A percentile compares a stretch with the other conserved stretches of the same genome.
These are phyloP conservation scores for Linnemannia hyalina DNA, from an alignment of 192 early-diverging fungal genomes.

Conservation along the genomic window DNA sequence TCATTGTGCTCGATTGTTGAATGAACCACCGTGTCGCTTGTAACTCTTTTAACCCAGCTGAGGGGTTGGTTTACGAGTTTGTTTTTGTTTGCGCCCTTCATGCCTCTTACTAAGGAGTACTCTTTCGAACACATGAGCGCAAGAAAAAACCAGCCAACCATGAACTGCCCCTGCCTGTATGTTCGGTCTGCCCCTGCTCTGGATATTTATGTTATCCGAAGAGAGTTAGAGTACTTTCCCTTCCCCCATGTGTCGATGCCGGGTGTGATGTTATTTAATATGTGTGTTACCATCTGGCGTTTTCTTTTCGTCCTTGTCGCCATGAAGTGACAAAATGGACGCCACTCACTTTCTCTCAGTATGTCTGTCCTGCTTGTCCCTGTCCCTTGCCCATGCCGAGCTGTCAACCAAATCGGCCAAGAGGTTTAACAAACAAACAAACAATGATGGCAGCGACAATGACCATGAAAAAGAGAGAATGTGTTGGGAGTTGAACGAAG, in stretches of 20 bases:
- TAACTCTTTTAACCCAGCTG: neutral
- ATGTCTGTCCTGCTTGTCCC: neutral
- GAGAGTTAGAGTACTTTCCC: neutral
- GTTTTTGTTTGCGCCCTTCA: neutral
- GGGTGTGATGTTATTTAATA: neutral
- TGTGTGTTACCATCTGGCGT: neutral
- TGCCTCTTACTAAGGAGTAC: neutral
- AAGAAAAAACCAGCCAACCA: neutral
- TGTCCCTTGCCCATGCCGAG: neutral
- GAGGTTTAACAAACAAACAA: too few relatives aligned
- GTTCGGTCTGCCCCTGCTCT: neutral
- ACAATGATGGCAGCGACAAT: too few relatives aligned
- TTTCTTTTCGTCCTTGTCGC: neutral
- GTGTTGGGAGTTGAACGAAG: too few relatives aligned
- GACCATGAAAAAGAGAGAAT: too few relatives aligned
- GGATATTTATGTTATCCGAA: neutral
- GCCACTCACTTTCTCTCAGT: neutral
- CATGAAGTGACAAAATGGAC: neutral
- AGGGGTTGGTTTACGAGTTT: neutral
- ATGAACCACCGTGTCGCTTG: neutral
- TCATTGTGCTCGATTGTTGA: slow-evolving; percentile 7
- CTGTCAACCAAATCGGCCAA: too few relatives aligned
- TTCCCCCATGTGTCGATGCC: slow-evolving; percentile 7
- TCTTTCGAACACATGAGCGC: neutral
- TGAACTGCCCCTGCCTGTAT: neutral